A percentile compares a stretch with the other conserved stretches of the same genome.
phyloP scores from a whole-genome alignment of 108 stramenopile genomes.

The Cyclotella choctawhatcheeana region DNA sequence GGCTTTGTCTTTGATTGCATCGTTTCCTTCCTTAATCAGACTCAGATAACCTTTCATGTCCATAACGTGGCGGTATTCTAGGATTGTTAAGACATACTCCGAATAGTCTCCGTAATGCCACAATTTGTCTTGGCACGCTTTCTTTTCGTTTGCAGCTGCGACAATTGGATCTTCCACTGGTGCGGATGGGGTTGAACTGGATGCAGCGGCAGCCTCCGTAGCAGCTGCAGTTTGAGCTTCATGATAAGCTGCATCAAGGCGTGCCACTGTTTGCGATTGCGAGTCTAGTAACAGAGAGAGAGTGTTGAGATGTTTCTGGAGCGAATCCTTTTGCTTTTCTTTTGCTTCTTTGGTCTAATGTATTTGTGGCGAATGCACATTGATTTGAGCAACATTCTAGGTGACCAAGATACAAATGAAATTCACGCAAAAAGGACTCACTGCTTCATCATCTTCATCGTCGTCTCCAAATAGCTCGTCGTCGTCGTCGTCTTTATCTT shows the following conservation, averaged over 20 bases:
- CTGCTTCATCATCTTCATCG: constrained; percentile 68
- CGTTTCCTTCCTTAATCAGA: constrained; percentile 86
- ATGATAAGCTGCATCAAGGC: constrained; percentile 51
- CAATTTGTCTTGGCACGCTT: constrained; percentile 68
- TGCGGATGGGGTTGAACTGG: constrained; percentile 22
- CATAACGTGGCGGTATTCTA: constrained; percentile 70
- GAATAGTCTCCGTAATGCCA: constrained; percentile 76
- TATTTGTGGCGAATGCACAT: neutral
- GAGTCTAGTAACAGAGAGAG: constrained; percentile 59
- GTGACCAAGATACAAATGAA: neutral
- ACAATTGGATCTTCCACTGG: constrained; percentile 45
- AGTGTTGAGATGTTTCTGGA: constrained; percentile 65
- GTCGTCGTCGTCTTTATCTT: constrained; percentile 67
- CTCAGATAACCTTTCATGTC: constrained; percentile 80
- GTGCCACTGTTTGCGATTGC: constrained; percentile 73
- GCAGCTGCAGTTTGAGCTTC: constrained; percentile 49
- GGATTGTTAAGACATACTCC: constrained; percentile 60
- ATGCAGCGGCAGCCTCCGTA: constrained; percentile 43
- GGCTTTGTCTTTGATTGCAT: constrained; percentile 74
- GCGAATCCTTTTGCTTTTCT: constrained; percentile 55
- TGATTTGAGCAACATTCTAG: neutral
- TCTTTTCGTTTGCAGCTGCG: constrained; percentile 38
- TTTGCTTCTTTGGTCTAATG: constrained; percentile 53
- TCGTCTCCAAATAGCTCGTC: constrained; percentile 73
- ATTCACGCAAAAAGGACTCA: constrained; percentile 26